Evolutionary conservation across 345 rosid species (phyloP).

Genomic region (Pseudoturritis turrita): DNA sequence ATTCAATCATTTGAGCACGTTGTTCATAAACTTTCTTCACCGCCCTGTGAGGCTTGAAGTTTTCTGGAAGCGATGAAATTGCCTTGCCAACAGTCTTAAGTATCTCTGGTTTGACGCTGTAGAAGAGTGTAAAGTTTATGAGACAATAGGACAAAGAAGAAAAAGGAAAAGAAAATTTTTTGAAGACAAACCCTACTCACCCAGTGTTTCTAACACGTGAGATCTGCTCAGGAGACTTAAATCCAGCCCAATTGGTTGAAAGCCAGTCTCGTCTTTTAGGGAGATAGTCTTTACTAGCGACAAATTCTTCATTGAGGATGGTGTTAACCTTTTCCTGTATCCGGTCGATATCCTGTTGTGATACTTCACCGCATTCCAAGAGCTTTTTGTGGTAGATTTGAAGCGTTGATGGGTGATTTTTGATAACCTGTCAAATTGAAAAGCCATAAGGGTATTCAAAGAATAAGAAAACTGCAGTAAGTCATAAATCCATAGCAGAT

Average conservation of each 20-base stretch:
- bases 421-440: constrained; percentile 48
- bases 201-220: constrained; percentile 80
- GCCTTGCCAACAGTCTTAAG: constrained; percentile 80
- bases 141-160: not conserved
- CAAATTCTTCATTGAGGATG: constrained; percentile 68
- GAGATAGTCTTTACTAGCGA: constrained; percentile 71
- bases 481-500: not conserved
- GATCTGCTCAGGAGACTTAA: constrained; percentile 75
- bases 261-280: constrained; percentile 77
- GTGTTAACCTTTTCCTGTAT: constrained; percentile 59
- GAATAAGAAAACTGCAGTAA: not conserved
- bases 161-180: not conserved
- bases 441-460: not conserved
- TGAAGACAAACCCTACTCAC: constrained; percentile 26
- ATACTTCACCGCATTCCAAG: constrained; percentile 59
- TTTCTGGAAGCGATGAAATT: constrained; percentile 59
- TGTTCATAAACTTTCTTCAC: constrained; percentile 78
- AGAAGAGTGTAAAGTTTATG: constrained; percentile 9
- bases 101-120: constrained; percentile 80
- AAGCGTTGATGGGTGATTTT: constrained; percentile 67
- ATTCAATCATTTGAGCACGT: constrained; percentile 71
- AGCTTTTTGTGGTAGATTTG: constrained; percentile 61
- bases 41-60: constrained; percentile 68
- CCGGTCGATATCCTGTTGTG: constrained; percentile 46
- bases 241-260: constrained; percentile 76